Evolutionary conservation across 2,329 filamentous ascomycete species (phyloP).

Genomic region (Penicillium sp.): DNA sequence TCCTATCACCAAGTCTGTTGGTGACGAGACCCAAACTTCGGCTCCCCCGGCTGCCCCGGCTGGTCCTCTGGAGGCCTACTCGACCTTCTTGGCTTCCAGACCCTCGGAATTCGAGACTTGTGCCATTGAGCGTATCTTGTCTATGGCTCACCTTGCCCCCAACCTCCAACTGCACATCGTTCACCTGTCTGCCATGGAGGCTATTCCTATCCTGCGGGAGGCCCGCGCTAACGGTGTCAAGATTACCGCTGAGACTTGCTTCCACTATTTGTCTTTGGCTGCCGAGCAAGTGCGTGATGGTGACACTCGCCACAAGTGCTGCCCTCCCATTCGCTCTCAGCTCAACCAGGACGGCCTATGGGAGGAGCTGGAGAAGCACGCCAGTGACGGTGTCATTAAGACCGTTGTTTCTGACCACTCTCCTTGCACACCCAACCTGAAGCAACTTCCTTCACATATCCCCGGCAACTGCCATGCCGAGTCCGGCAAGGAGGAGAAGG

Average conservation of each 20-base stretch:
- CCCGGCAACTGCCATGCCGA: conserved; percentile 44
- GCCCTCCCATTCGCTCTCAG: conserved; percentile 80
- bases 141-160: conserved; percentile 75
- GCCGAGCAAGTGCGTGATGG: conserved; percentile 79
- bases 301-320: conserved; percentile 92
- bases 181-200: conserved; percentile 84
- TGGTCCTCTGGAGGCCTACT: conserved; percentile 74
- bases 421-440: conserved; percentile 91
- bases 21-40: conserved; percentile 70
- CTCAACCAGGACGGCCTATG: conserved; percentile 83
- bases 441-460: conserved; percentile 75
- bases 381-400: conserved; percentile 74
- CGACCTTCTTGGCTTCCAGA: conserved; percentile 86
- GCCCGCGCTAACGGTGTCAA: conserved; percentile 73
- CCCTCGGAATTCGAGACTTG: conserved; percentile 88
- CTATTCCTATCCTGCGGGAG: conserved; percentile 73
- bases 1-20: conserved; percentile 75
- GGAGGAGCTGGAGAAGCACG: conserved; percentile 65
- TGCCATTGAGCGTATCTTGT: conserved; percentile 82
- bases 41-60: conserved; percentile 67
- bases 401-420: conserved; percentile 96
- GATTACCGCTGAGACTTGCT: conserved; percentile 92
- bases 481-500: conserved; percentile 46
- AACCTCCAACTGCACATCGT: conserved; percentile 87
- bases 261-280: conserved; percentile 85